Evolutionary conservation across 2,329 filamentous ascomycete species (phyloP), one percentile per base, ranked within the genome.

Genomic region (Cercospora sojina): DNA sequence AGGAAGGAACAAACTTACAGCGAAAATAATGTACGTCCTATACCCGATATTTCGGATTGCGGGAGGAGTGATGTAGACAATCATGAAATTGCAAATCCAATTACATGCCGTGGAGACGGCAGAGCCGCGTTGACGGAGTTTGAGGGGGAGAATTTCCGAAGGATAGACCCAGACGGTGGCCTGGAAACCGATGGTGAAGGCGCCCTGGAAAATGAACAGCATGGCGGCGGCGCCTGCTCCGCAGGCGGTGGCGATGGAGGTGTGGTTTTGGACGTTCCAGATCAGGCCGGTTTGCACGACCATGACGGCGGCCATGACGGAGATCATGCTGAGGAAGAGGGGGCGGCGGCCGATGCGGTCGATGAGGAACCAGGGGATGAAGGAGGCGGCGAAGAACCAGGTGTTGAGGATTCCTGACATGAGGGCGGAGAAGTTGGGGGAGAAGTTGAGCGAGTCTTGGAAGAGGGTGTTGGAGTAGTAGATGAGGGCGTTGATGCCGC

Each of bases 11-110:
- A 29, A 16, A 70, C 71, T 69, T 67, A 72, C 72, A n/a, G 70
- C 73, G 56, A 75, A 75, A 58, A 75, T 75, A 69, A 83, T 86
- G 73, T 87, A 87, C 2, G 85, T 87, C 67, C 81, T 77, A 71
- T 85, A 87, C 0, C 78, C 76, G 65, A 87, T 87, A 65, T 81
- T 85, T 8, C 79, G 76, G 69, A 90, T 86, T 5, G 87, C 85
- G 6, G 86, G 82, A 0, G 87, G 87, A 0, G 87, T 88, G 59
- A 90, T 85, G 84, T 89, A 88, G 59, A 90, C 88, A 25, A 90
- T 86, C 74, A 89, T 80, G 76, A 89, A 89, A 76, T 88, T 87
- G 16, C 68, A 65, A 9, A 62, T 13, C 31, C 76, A 78, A 43
- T 78, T 77, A 10, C 72, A 71, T 1, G 75, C 76, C 0, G 69